Base-by-base conservation (phyloP, 345 rosid species). In the Eucalyptus tenuipes region DNA sequence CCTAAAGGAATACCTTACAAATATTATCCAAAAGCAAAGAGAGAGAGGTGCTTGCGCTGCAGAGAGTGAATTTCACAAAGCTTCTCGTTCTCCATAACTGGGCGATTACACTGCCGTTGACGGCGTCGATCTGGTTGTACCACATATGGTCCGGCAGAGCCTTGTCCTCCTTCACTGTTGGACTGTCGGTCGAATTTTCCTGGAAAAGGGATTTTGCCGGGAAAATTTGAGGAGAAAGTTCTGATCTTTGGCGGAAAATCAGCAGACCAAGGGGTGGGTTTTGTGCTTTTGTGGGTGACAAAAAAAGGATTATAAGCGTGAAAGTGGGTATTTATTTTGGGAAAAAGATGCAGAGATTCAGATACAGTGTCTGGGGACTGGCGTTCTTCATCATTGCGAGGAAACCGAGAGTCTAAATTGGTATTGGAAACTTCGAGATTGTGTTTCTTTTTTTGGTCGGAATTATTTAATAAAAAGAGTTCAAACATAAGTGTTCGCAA, bases 31-130 rank as follows among this genome's bases (percentile, higher is more conserved):
- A 49, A 27, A 59, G 85, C 49, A 24, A 20, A 53, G 59, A 53
- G 59, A 22, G 44, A 15, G 31, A 85, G 27, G 27, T 37, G 97
- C 40, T 85, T 92, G 2, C 95, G 97, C 88, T 95, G 98, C 6
- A 96, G 92, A 90, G 92, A 91, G 68, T 97, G 99, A 89, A 92
- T 81, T 88, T 97, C 99, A 82, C 99, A 97, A 88, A 96, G 95
- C 94, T 95, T 97, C 92, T 93, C 94, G 17, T 94, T 96, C 33
- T 93, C 97, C 93, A 92, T 87, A 27, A 96, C 98, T 25, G 93
- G 94, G 84, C 96, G 90, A 88, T 89, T 90, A 94, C 99, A 98
- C 92, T 99, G 91, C 99, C 99, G 95, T 91, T 94, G 94, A 92
- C 95, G 91, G 18, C 99, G 88, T 98, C 98, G 11, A 96, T 97